Conservation (phyloP, 176 grass and related monocot species). For the Musa acuminata region DNA sequence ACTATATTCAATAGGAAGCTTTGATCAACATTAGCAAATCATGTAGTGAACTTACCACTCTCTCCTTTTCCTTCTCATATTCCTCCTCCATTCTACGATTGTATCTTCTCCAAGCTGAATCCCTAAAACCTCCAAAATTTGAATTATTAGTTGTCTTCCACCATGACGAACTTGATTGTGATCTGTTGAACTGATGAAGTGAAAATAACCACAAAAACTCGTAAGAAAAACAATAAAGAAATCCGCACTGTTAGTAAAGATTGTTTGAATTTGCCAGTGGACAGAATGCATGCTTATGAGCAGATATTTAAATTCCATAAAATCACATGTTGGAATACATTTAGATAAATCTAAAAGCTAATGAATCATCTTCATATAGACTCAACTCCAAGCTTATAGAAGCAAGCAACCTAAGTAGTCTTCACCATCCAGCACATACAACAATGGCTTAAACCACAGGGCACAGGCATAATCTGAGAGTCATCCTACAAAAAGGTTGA, state of each 20-base stretch:
- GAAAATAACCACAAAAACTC: not conserved
- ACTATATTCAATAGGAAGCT: not conserved
- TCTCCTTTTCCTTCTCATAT: not conserved
- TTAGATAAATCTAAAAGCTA: not conserved
- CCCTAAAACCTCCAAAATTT: conserved; percentile 8
- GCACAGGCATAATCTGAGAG: too few species aligned
- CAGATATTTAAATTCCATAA: not conserved
- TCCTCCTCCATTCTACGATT: not conserved
- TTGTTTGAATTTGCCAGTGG: not conserved
- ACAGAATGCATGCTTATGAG: not conserved
- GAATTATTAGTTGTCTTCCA: conserved; percentile 14
- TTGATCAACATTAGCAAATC: not conserved
- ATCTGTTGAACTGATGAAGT: not conserved
- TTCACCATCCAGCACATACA: too few species aligned
- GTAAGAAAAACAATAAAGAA: not conserved
- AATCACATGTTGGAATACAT: not conserved
- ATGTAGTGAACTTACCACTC: not conserved
- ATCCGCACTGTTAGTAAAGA: not conserved
- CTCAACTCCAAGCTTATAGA: not conserved
- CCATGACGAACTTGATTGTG: conserved; percentile 6
- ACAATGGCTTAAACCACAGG: too few species aligned
- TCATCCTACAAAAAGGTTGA: too few species aligned
- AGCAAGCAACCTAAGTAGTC: not conserved
- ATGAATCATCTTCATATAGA: not conserved
- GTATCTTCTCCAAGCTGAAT: not conserved